Evolutionary conservation across 352 stramenopile genomes (phyloP).

Genomic region (Phytophthora pluvialis): DNA sequence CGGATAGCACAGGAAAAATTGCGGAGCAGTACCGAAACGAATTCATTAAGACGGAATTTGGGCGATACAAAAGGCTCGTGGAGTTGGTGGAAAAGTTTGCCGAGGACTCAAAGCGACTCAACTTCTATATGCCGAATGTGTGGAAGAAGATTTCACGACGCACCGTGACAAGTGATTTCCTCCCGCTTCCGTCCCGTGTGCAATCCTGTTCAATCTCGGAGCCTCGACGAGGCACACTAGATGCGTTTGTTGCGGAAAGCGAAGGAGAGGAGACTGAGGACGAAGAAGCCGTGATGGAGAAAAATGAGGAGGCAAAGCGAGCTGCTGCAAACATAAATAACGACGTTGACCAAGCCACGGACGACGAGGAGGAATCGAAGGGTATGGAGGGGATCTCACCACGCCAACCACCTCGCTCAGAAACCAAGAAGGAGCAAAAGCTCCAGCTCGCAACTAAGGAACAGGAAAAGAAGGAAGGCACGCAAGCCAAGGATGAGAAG

Average conservation of each 20-base stretch:
- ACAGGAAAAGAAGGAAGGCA: constrained; percentile 13
- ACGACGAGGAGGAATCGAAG: constrained; percentile 32
- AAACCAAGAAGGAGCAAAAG: constrained; percentile 41
- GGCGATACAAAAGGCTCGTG: constrained; percentile 76
- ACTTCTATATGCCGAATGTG: constrained; percentile 55
- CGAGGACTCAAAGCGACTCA: constrained; percentile 50
- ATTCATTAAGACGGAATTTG: constrained; percentile 75
- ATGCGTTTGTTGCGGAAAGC: constrained; percentile 70
- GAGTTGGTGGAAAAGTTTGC: constrained; percentile 71
- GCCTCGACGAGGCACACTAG: constrained; percentile 56
- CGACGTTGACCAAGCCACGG: constrained; percentile 31
- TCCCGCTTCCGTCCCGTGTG: constrained; percentile 33
- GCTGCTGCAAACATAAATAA: constrained; percentile 10
- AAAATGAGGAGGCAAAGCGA: constrained; percentile 30
- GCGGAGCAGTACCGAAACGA: constrained; percentile 37
- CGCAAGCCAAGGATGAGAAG: constrained; percentile 29
- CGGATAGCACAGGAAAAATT: constrained; percentile 56
- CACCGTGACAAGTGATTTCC: constrained; percentile 57
- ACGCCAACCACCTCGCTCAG: constrained; percentile 13
- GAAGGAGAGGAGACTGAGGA: constrained; percentile 58
- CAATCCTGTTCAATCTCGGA: constrained; percentile 5
- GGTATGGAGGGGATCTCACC: constrained; percentile 20
- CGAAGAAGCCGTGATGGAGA: constrained; percentile 47
- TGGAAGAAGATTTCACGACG: constrained; percentile 66
- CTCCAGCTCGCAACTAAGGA: constrained; percentile 10